Conservation (phyloP, 2,329 filamentous ascomycete genomes). For the Thermoascus crustaceus region DNA sequence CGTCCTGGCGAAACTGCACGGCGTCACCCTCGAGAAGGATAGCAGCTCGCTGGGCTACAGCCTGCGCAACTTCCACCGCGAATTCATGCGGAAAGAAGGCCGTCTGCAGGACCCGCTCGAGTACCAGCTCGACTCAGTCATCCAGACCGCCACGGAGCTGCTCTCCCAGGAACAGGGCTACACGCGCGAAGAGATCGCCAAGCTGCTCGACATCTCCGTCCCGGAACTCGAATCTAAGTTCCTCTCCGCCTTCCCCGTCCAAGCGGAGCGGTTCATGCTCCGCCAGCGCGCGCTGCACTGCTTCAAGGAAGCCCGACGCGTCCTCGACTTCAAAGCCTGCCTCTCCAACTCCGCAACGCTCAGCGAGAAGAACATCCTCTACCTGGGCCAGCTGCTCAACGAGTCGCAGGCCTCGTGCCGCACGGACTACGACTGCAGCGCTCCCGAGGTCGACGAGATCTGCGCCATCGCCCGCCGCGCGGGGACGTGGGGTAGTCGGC, state of each 20-base stretch:
- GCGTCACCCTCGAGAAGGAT: conserved; percentile 63
- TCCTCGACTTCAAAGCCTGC: conserved; percentile 71
- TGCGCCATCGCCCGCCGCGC: conserved; percentile 69
- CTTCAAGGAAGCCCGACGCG: conserved; percentile 78
- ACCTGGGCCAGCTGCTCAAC: conserved; percentile 78
- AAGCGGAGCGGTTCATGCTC: conserved; percentile 79
- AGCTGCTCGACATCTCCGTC: conserved; percentile 60
- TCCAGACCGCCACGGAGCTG: conserved; percentile 61
- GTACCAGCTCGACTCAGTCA: conserved; percentile 65
- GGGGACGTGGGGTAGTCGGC: conserved; percentile 73
- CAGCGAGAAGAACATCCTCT: conserved; percentile 58
- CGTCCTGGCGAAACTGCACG: conserved; percentile 52
- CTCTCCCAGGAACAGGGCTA: conserved; percentile 76
- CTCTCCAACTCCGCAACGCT: conserved; percentile 51
- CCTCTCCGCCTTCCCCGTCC: conserved; percentile 81
- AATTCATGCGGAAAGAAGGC: conserved; percentile 56
- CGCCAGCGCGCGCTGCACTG: conserved; percentile 84
- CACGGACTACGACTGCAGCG: conserved; percentile 84
- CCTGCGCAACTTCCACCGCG: conserved; percentile 77
- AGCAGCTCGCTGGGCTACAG: conserved; percentile 74
- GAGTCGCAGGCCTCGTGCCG: conserved; percentile 81
- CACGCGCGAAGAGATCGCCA: conserved; percentile 74
- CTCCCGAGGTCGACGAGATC: conserved; percentile 82
- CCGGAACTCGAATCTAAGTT: conserved; percentile 67
- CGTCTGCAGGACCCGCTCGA: conserved; percentile 44